Percentiles rank a stretch among this genome's conserved stretches.
These are phyloP conservation scores for Podospora comata DNA, from an alignment of 495 filamentous ascomycete genomes.

Conservation along the genomic window DNA sequence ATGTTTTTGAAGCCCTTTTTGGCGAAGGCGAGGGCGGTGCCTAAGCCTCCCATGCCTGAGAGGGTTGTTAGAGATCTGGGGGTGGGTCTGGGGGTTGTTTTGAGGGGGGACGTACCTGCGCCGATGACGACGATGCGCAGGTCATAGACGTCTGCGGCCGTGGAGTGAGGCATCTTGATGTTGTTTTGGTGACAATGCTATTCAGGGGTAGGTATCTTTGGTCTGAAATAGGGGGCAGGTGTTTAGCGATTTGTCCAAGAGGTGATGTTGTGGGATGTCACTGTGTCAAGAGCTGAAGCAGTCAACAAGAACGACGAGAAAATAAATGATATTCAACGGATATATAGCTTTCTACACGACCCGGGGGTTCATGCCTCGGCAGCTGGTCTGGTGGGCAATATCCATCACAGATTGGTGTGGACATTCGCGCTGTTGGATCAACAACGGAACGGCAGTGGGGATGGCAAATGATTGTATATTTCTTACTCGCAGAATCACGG, in stretches of 20 bases:
- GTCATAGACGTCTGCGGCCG: conserved; percentile 40
- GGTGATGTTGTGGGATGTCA: not conserved
- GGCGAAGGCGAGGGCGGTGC: conserved; percentile 67
- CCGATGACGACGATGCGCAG: conserved; percentile 45
- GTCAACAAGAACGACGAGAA: not conserved
- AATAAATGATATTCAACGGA: not conserved
- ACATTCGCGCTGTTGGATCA: conserved; percentile 2
- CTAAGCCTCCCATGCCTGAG: conserved; percentile 74
- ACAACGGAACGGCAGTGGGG: conserved; percentile 6
- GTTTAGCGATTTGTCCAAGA: not conserved
- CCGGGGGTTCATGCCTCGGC: conserved; percentile 20
- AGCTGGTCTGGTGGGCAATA: conserved; percentile 10
- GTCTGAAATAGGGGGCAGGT: not conserved
- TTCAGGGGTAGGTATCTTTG: not conserved
- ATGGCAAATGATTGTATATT: conserved; percentile 8
- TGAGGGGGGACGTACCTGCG: conserved; percentile 33
- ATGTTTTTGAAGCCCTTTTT: conserved; percentile 70
- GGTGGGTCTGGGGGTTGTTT: not conserved
- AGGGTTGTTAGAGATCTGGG: not conserved
- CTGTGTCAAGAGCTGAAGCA: not conserved
- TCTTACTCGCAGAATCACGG: not conserved
- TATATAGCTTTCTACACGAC: not conserved
- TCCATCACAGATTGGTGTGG: conserved; percentile 10
- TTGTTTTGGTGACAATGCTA: not conserved
- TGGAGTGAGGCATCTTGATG: conserved; percentile 5